Conservation (phyloP, 2,329 filamentous ascomycete species). For the Colletotrichum sp. region DNA sequence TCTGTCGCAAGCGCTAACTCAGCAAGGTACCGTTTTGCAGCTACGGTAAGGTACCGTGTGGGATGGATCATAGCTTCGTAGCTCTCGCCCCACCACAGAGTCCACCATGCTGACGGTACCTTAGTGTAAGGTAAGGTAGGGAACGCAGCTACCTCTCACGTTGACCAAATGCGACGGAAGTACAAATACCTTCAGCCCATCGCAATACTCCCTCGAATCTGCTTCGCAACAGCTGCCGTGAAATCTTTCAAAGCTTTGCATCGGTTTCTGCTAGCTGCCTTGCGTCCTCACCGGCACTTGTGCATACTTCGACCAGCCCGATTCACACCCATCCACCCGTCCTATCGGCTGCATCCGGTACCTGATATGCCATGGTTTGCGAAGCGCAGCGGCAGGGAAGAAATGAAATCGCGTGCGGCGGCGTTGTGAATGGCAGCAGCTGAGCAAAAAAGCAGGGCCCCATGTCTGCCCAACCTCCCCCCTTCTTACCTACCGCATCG, state of each 20-base stretch:
- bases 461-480: background rate
- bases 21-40: background rate
- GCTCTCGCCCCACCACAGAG: background rate
- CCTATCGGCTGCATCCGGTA: background rate
- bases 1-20: background rate
- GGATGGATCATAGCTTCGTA: background rate
- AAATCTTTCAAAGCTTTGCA: background rate
- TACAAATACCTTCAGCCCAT: background rate
- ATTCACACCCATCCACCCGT: background rate
- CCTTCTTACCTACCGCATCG: background rate
- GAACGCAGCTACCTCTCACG: background rate
- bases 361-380: background rate
- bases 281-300: background rate
- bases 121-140: background rate
- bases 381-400: background rate
- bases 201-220: background rate
- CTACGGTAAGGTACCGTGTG: background rate
- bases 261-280: background rate
- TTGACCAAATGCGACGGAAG: background rate
- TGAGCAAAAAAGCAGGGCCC: background rate
- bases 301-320: background rate
- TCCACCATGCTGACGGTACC: background rate
- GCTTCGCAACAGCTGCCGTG: background rate
- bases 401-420: background rate
- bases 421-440: background rate